Evolutionary conservation across 495 filamentous ascomycete genomes (phyloP), one percentile per base, ranked within the genome.

Genomic region (Penicillium dipodomyicola): DNA sequence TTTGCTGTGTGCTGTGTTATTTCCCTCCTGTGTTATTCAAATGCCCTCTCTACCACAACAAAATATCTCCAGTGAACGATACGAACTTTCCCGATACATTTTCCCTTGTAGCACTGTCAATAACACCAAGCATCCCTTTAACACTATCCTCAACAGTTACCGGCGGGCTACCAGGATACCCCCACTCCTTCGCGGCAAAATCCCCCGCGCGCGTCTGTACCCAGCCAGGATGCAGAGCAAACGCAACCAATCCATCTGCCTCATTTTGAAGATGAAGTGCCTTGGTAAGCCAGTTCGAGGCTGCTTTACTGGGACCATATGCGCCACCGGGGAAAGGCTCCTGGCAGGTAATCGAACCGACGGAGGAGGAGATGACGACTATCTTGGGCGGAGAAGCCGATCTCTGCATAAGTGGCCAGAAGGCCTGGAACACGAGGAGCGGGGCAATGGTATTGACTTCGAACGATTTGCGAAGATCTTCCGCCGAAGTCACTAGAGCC

Each of bases 201-300:
- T 79, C 72, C 6, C 77, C 78, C 57, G 75, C 61, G 3, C 77
- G 73, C 11, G 78, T 81, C 46, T 72, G 67, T 20, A 70, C 70
- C 59, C 66, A 78, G 3, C 74, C 65, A 9, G 65, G 65, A 49
- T 64, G 52, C 8, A 66, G 8, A 19, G 65, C 48, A 44, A 78
- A 71, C 1, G 69, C 58, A 11, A 58, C 65, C 9, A 78, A 59
- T 52, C 67, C 60, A 15, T 61, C 42, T 32, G 76, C 62, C 55
- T 79, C 76, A 25, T 57, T 49, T 47, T 80, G 57, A 7, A 74
- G 66, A 25, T 65, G 64, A 10, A 65, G 49, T 2, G 59, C 59
- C 14, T 23, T 56, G 11, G 66, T 67, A n/a, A 75, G 50, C 69
- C 70, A 80, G 49, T 77, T 63, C 1, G 59, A 52, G 15, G 65